Evolutionary conservation across 305 asterid species (phyloP).

Genomic region (Ilex paraguariensis): DNA sequence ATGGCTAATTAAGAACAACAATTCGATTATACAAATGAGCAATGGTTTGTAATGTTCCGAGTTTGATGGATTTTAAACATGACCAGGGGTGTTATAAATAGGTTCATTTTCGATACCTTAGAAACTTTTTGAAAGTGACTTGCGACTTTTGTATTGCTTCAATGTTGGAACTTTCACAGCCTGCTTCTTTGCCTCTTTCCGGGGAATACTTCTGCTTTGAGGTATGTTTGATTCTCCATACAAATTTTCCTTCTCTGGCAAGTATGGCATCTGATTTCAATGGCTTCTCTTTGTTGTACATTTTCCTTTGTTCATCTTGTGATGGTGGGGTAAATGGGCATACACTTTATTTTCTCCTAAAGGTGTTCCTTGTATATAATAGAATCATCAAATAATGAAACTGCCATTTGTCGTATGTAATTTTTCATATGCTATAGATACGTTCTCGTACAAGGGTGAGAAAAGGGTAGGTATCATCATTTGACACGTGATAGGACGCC

Average conservation of each 20-base stretch:
- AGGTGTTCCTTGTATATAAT: too few species aligned
- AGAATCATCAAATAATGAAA: too few species aligned
- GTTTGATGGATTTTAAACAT: conserved; percentile 4
- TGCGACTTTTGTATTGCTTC: conserved; percentile 11
- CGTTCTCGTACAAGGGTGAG: too few species aligned
- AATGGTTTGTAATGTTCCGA: conserved; percentile 4
- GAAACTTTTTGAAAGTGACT: conserved; percentile 7
- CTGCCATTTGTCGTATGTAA: too few species aligned
- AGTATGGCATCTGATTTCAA: conserved; percentile 18
- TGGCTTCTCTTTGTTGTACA: too few species aligned
- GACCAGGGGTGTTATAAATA: conserved; percentile 3
- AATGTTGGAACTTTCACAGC: too few species aligned
- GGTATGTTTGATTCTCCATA: background rate
- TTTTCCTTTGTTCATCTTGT: too few species aligned
- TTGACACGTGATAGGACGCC: too few species aligned
- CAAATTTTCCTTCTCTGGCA: conserved; percentile 10
- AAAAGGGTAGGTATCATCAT: too few species aligned
- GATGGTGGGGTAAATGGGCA: too few species aligned
- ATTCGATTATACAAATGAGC: background rate
- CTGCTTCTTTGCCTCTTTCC: conserved; percentile 15
- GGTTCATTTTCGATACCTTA: conserved; percentile 15
- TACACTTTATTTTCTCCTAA: too few species aligned
- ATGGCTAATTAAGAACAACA: conserved; percentile 9
- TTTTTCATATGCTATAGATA: too few species aligned
- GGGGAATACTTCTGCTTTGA: conserved; percentile 6